Evolutionary conservation across 2,329 filamentous ascomycete species (phyloP).

Genomic region (Intubia oerlemansii): DNA sequence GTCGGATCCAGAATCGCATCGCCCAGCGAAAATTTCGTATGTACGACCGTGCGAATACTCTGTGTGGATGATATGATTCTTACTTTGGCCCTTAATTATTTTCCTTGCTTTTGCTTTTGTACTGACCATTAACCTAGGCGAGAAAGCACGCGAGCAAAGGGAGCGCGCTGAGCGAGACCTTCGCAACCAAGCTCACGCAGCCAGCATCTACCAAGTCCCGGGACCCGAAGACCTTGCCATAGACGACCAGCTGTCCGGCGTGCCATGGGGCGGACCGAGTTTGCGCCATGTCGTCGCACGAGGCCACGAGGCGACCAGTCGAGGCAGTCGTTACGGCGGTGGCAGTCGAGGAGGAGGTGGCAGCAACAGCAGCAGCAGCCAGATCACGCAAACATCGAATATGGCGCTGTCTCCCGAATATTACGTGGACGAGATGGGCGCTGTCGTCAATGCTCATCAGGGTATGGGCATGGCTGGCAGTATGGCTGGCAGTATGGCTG

Average conservation of each 20-base stretch:
- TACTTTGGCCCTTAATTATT: too few relatives aligned
- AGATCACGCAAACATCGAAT: too few relatives aligned
- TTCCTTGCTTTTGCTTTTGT: constrained; percentile 4
- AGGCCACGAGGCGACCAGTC: constrained; percentile 26
- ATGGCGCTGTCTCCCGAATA: constrained; percentile 2
- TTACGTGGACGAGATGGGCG: constrained; percentile 1
- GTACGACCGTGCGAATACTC: constrained; percentile 16
- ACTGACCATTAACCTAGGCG: constrained; percentile 24
- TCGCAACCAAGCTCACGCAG: constrained; percentile 41
- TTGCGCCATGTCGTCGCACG: constrained; percentile 30
- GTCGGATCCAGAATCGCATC: constrained; percentile 55
- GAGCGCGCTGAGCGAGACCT: constrained; percentile 42
- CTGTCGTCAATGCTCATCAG: constrained; percentile 1
- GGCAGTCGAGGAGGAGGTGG: neutral
- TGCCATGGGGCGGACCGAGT: constrained; percentile 52
- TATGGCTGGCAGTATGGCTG: too few relatives aligned
- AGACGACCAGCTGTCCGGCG: constrained; percentile 33
- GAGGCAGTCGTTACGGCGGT: neutral
- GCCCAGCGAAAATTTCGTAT: constrained; percentile 61
- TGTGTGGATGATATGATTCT: too few relatives aligned
- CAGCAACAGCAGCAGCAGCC: neutral
- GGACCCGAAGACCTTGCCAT: constrained; percentile 30
- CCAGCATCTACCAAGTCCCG: constrained; percentile 40
- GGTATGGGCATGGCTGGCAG: constrained; percentile 1
- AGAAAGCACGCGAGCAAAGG: constrained; percentile 45